These are phyloP conservation scores for Nematocida sp. DNA, from an alignment of 371 early-diverging fungal genomes.

Conservation along the genomic window DNA sequence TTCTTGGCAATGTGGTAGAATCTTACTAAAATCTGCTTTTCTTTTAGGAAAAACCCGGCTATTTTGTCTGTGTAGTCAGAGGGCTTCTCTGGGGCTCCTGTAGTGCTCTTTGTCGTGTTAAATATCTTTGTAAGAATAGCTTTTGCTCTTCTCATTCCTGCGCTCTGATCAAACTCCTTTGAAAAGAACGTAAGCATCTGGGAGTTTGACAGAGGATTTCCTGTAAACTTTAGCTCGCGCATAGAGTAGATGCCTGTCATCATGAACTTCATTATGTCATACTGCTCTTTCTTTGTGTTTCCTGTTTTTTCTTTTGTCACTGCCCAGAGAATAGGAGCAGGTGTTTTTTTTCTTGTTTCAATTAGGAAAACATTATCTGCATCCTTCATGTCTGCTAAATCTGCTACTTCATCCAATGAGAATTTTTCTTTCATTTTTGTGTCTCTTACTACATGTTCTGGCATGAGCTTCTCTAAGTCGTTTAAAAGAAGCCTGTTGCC, in stretches of 20 bases:
- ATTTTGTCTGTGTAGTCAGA: slow-evolving; percentile 42
- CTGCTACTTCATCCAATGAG: slow-evolving; percentile 26
- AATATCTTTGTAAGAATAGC: slow-evolving; percentile 36
- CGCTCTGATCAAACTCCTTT: slow-evolving; percentile 26
- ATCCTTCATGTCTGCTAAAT: slow-evolving; percentile 42
- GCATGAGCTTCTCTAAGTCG: slow-evolving; percentile 16
- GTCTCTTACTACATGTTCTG: slow-evolving; percentile 34
- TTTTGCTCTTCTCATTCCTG: slow-evolving; percentile 34
- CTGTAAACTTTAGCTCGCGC: slow-evolving; percentile 47
- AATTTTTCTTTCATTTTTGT: slow-evolving; percentile 47
- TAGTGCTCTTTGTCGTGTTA: slow-evolving; percentile 17
- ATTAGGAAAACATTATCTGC: slow-evolving; percentile 33
- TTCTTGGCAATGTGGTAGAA: slow-evolving; percentile 55
- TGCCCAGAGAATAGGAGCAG: slow-evolving; percentile 49
- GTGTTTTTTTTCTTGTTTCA: slow-evolving; percentile 45
- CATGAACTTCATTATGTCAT: slow-evolving; percentile 48
- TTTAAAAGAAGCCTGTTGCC: slow-evolving; percentile 28
- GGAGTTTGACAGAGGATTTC: slow-evolving; percentile 45
- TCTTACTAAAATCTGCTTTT: slow-evolving; percentile 26
- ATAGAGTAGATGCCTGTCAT: slow-evolving; percentile 47
- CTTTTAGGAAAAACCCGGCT: slow-evolving; percentile 32
- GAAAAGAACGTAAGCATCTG: slow-evolving; percentile 51
- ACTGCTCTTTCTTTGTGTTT: background rate
- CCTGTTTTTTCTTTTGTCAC: slow-evolving; percentile 10
- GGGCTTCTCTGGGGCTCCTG: background rate